Evolutionary conservation across 495 filamentous ascomycete genomes (phyloP).

Genomic region (Penicillium alfredii): DNA sequence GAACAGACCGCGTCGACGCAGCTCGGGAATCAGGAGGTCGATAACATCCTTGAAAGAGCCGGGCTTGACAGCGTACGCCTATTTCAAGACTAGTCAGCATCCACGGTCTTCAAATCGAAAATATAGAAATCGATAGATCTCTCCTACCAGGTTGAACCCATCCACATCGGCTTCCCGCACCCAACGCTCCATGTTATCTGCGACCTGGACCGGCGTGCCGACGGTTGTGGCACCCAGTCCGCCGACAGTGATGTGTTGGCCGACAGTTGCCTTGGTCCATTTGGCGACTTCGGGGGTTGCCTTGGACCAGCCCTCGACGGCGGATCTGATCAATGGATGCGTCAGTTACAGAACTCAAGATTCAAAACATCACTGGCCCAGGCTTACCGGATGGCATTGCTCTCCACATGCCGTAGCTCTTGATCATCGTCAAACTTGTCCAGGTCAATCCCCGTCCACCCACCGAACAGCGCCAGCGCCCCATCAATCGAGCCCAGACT

Average conservation of each 20-base stretch:
- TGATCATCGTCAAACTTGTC: constrained; percentile 49
- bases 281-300: constrained; percentile 41
- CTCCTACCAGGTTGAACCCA: constrained; percentile 53
- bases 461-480: constrained; percentile 51
- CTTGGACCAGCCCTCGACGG: constrained; percentile 45
- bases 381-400: constrained; percentile 56
- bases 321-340: constrained; percentile 28
- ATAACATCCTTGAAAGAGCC: constrained; percentile 59
- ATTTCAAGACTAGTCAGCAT: constrained; percentile 2
- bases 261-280: constrained; percentile 61
- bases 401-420: constrained; percentile 53
- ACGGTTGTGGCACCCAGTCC: constrained; percentile 50
- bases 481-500: constrained; percentile 48
- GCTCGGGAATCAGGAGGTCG: constrained; percentile 43
- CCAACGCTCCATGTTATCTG: constrained; percentile 57
- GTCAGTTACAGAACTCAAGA: constrained; percentile 1
- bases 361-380: no score
- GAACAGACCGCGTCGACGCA: constrained; percentile 44
- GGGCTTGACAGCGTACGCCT: constrained; percentile 56
- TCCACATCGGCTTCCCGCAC: constrained; percentile 56
- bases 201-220: constrained; percentile 52
- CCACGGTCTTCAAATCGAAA: no score
- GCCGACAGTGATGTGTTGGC: constrained; percentile 57
- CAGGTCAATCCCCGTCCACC: constrained; percentile 54
- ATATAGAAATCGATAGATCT: background rate